Evolutionary conservation across 257 asterid species (phyloP).

Genomic region (Ophiorrhiza pumila): DNA sequence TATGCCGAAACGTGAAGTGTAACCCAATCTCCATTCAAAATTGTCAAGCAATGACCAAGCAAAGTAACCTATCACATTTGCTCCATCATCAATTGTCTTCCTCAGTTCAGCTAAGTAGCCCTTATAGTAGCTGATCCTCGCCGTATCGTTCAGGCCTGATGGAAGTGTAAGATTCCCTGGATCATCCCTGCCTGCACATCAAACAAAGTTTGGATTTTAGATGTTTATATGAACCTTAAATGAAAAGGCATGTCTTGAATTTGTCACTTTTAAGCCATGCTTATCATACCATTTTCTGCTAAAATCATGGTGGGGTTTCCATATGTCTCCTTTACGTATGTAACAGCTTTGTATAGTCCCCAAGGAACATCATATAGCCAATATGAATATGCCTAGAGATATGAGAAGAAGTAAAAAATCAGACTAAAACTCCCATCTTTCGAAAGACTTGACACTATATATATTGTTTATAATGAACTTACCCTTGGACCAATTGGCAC

Average conservation of each 20-base stretch:
- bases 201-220: not conserved
- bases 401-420: not conserved
- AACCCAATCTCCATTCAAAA: conserved; percentile 89
- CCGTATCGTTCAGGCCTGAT: conserved; percentile 49
- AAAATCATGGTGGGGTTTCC: conserved; percentile 74
- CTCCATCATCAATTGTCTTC: conserved; percentile 74
- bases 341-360: conserved; percentile 84
- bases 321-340: conserved; percentile 71
- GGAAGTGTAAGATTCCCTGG: conserved; percentile 66
- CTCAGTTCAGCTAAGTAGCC: conserved; percentile 61
- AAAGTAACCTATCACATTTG: conserved; percentile 71
- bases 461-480: conserved; percentile 16
- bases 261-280: not conserved
- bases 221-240: not conserved
- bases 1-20: conserved; percentile 83
- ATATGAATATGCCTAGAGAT: conserved; percentile 59
- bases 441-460: too few species aligned
- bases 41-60: conserved; percentile 94
- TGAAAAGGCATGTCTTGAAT: not conserved
- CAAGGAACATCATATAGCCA: conserved; percentile 95
- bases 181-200: conserved; percentile 79
- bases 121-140: conserved; percentile 62
- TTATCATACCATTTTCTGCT: conserved; percentile 72
- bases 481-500: conserved; percentile 96
- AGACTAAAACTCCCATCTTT: not conserved